Evolutionary conservation across 345 rosid genomes (phyloP).

Genomic region (Lagerstroemia speciosa): DNA sequence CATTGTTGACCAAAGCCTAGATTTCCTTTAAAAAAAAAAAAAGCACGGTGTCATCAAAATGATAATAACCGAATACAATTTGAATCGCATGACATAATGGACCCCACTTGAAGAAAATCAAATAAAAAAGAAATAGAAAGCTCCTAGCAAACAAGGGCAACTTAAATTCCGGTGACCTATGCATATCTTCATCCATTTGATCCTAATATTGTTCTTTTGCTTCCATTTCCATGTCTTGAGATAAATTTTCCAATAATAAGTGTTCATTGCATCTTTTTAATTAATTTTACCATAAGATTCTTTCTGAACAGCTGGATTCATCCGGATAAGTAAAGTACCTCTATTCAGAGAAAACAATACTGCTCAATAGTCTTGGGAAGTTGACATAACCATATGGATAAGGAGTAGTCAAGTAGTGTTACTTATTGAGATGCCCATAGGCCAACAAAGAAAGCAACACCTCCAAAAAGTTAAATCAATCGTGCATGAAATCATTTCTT

Average conservation of each 20-base stretch:
- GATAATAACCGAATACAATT: background rate
- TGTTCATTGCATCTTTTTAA: background rate
- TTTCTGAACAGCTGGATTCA: background rate
- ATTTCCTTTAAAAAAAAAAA: conserved; percentile 55
- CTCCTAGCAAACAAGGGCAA: background rate
- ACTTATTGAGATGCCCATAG: background rate
- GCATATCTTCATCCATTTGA: background rate
- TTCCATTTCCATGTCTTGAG: no score
- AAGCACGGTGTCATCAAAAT: background rate
- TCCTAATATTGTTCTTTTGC: no score
- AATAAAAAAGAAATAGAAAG: background rate
- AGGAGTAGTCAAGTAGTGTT: background rate
- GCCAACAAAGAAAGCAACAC: background rate
- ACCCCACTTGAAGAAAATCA: background rate
- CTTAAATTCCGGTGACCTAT: background rate
- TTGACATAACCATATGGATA: background rate
- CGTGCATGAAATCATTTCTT: no score
- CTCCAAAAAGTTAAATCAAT: background rate
- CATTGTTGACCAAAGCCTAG: conserved; percentile 56
- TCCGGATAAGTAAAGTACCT: background rate
- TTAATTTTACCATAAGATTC: background rate
- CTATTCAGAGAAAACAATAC: background rate
- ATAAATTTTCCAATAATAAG: background rate
- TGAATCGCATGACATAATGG: background rate
- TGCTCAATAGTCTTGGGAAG: background rate